These are phyloP conservation scores for Aspergillus sp. DNA, from an alignment of 2,329 filamentous ascomycete species.

Conservation along the genomic window DNA sequence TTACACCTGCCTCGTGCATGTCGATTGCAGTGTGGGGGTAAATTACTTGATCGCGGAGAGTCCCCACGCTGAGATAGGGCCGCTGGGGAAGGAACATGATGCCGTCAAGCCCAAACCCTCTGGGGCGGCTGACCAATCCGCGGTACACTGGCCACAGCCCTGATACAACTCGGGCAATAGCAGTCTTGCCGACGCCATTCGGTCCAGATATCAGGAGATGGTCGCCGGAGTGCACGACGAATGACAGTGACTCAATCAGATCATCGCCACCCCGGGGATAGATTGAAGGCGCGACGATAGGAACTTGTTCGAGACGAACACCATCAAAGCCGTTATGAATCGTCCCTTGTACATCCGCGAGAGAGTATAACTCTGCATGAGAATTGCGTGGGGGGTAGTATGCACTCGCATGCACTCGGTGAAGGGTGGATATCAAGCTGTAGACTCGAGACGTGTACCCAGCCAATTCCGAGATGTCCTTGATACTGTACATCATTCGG, in stretches of 20 bases:
- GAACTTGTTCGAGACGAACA: slow-evolving; percentile 88
- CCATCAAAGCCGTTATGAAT: slow-evolving; percentile 94
- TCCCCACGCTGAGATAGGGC: slow-evolving; percentile 88
- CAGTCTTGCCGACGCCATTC: slow-evolving; percentile 91
- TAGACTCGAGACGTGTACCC: slow-evolving; percentile 96
- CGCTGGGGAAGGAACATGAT: slow-evolving; percentile 98
- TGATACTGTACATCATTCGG: slow-evolving; percentile 99
- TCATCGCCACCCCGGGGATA: slow-evolving; percentile 92
- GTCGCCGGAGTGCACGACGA: slow-evolving; percentile 86
- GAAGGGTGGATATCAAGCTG: slow-evolving; percentile 89
- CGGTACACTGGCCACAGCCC: slow-evolving; percentile 96
- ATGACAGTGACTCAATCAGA: slow-evolving; percentile 81
- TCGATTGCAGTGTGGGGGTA: slow-evolving; percentile 94
- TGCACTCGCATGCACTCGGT: slow-evolving; percentile 86
- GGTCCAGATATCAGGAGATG: slow-evolving; percentile 92
- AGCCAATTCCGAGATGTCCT: slow-evolving; percentile 92
- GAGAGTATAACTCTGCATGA: slow-evolving; percentile 78
- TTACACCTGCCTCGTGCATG: slow-evolving; percentile 79
- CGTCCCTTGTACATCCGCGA: slow-evolving; percentile 90
- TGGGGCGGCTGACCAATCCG: slow-evolving; percentile 84
- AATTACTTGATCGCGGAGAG: slow-evolving; percentile 93
- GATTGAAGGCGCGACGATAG: slow-evolving; percentile 82
- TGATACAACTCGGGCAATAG: slow-evolving; percentile 82
- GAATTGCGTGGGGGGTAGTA: slow-evolving; percentile 71
- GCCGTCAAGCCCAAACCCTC: slow-evolving; percentile 76